A percentile compares a stretch with the other conserved stretches of the same genome.
Conservation (phyloP, 2,329 filamentous ascomycete genomes). For the Phoma herbarum region DNA sequence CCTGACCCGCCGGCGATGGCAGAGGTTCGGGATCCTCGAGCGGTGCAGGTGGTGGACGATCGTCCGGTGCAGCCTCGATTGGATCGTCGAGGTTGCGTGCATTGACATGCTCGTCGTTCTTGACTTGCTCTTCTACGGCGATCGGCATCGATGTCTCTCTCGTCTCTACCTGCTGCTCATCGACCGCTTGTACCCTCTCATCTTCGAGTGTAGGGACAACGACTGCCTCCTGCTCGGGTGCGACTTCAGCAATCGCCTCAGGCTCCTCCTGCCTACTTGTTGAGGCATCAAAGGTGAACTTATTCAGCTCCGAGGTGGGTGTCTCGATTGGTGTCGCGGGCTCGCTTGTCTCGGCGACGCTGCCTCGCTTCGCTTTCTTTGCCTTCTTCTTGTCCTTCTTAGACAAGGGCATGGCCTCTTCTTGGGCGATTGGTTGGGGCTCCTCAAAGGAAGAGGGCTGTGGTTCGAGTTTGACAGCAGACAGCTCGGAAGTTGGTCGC, state of each 20-base stretch:
- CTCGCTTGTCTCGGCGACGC: conserved; percentile 14
- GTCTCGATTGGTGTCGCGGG: conserved; percentile 7
- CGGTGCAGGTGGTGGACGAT: conserved; percentile 17
- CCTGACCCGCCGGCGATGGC: not conserved
- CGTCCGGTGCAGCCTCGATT: conserved; percentile 10
- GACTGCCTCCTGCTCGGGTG: not conserved
- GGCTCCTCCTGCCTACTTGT: conserved; percentile 2
- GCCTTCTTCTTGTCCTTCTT: conserved; percentile 40
- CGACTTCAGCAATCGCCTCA: not conserved
- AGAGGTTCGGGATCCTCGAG: not conserved
- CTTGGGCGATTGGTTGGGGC: not conserved
- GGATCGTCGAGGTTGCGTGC: conserved; percentile 1
- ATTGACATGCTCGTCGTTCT: not conserved
- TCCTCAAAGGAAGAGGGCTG: not conserved
- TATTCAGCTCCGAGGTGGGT: conserved; percentile 2
- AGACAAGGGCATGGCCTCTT: conserved; percentile 18
- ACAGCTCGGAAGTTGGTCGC: not conserved
- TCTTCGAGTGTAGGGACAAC: not conserved
- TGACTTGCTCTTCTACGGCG: not conserved
- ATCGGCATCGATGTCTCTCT: not conserved
- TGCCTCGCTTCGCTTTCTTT: conserved; percentile 32
- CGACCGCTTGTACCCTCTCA: not conserved
- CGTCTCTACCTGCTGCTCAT: not conserved
- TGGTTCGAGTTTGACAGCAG: not conserved
- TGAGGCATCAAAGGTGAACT: not conserved